phyloP scores from a whole-genome alignment of 2,329 filamentous ascomycete genomes.

The Paraphaeosphaeria sporulosa region DNA sequence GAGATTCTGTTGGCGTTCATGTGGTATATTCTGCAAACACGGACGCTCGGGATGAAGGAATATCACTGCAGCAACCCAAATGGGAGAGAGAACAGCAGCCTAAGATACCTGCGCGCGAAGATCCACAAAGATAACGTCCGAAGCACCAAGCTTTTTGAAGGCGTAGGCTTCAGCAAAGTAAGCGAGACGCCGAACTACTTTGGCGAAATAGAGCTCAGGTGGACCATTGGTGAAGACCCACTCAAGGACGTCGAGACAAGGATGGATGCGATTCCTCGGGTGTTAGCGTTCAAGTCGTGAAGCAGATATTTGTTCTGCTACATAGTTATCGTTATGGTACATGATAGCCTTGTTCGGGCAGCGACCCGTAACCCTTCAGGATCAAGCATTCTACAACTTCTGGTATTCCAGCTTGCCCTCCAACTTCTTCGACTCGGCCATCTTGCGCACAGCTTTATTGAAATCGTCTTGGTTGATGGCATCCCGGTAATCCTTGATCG shows the following conservation, averaged over 20 bases:
- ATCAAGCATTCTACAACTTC: constrained; percentile 71
- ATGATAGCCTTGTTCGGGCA: constrained; percentile 29
- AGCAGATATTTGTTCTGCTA: constrained; percentile 20
- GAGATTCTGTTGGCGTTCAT: constrained; percentile 73
- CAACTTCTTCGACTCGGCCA: constrained; percentile 96
- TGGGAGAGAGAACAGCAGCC: constrained; percentile 22
- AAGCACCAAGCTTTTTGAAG: constrained; percentile 68
- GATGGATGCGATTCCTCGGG: constrained; percentile 14
- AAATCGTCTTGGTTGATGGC: constrained; percentile 98
- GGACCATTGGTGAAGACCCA: constrained; percentile 19
- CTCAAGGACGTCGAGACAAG: constrained; percentile 13
- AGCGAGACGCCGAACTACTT: constrained; percentile 67
- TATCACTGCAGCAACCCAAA: constrained; percentile 48
- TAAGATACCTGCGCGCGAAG: constrained; percentile 66
- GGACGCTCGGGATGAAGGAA: constrained; percentile 64
- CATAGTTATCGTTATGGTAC: constrained; percentile 31
- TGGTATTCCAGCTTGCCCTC: constrained; percentile 98
- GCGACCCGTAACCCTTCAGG: constrained; percentile 3
- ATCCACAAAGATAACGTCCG: constrained; percentile 64
- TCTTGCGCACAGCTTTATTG: constrained; percentile 98
- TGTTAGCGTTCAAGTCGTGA: constrained; percentile 15
- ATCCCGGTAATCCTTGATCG: constrained; percentile 98
- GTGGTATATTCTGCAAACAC: constrained; percentile 67
- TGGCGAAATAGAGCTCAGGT: constrained; percentile 69
- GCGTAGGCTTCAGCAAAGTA: constrained; percentile 63